These are phyloP conservation scores for Monosporascus sp. DNA, from an alignment of 2,329 filamentous ascomycete species.

Conservation along the genomic window DNA sequence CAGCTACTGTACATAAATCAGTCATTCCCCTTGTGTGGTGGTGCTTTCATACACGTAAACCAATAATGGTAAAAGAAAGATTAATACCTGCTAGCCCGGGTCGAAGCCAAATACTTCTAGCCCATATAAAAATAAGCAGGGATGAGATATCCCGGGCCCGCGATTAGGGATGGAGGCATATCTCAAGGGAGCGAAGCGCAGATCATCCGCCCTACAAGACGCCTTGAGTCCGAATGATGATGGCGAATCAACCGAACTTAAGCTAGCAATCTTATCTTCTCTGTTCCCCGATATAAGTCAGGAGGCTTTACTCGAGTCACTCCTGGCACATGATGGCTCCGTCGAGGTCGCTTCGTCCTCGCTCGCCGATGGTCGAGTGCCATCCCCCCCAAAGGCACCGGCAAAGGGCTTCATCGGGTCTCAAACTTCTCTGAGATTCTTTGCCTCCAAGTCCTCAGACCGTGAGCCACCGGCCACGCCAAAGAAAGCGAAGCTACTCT, in stretches of 20 bases:
- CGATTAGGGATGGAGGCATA: slow-evolving; percentile 49
- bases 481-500: slow-evolving; percentile 49
- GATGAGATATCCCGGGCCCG: background rate
- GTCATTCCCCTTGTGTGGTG: too few relatives aligned
- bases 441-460: slow-evolving; percentile 27
- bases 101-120: too few relatives aligned
- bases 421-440: slow-evolving; percentile 59
- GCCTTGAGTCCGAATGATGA: slow-evolving; percentile 11
- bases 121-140: background rate
- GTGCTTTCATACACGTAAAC: too few relatives aligned
- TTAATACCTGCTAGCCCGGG: too few relatives aligned
- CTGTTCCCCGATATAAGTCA: slow-evolving; percentile 62
- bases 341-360: slow-evolving; percentile 59
- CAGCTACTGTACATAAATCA: too few relatives aligned
- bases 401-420: slow-evolving; percentile 38
- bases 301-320: slow-evolving; percentile 67
- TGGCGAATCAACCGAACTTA: slow-evolving; percentile 79
- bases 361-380: slow-evolving; percentile 34
- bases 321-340: slow-evolving; percentile 73
- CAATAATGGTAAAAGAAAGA: too few relatives aligned
- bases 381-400: slow-evolving; percentile 29
- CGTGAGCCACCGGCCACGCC: slow-evolving; percentile 10
- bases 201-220: slow-evolving; percentile 20
- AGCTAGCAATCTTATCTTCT: slow-evolving; percentile 78
- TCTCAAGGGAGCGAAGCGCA: slow-evolving; percentile 50